phyloP scores from a whole-genome alignment of 768 basidiomycete species.

The Termitomyces titanicus region DNA sequence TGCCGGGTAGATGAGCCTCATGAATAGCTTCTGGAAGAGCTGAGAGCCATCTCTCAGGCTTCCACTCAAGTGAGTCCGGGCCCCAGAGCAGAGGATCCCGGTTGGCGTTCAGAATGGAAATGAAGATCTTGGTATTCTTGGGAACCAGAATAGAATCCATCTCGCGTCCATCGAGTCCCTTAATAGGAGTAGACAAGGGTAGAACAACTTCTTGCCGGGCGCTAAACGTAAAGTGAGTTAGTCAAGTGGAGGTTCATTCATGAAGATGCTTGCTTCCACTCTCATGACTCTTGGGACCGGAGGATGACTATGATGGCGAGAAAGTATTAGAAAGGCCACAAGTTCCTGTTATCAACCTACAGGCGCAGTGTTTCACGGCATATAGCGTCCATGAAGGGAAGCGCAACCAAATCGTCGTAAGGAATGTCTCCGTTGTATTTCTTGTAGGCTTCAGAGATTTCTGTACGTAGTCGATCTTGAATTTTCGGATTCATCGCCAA shows the following conservation, averaged over 20 bases:
- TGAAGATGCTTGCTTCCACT: constrained; percentile 11
- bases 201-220: constrained; percentile 25
- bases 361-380: constrained; percentile 19
- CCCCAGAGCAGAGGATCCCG: constrained; percentile 33
- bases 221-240: constrained; percentile 15
- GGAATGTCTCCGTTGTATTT: constrained; percentile 10
- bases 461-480: constrained; percentile 31
- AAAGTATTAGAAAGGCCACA: background rate
- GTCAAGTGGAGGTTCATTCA: constrained; percentile 7
- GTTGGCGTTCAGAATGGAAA: constrained; percentile 29
- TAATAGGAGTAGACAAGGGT: constrained; percentile 30
- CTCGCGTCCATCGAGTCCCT: constrained; percentile 24
- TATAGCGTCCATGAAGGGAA: constrained; percentile 22
- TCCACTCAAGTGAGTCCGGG: constrained; percentile 34
- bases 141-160: constrained; percentile 27
- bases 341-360: constrained; percentile 15
- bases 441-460: constrained; percentile 27
- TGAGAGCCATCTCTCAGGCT: constrained; percentile 37
- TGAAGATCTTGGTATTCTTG: constrained; percentile 24
- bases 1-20: constrained; percentile 32
- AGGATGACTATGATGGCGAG: constrained; percentile 8
- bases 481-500: constrained; percentile 17
- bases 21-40: constrained; percentile 25
- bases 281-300: constrained; percentile 18
- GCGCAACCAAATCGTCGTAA: constrained; percentile 17